phyloP scores from a whole-genome alignment of 257 asterid species.

The Misopates orontium region DNA sequence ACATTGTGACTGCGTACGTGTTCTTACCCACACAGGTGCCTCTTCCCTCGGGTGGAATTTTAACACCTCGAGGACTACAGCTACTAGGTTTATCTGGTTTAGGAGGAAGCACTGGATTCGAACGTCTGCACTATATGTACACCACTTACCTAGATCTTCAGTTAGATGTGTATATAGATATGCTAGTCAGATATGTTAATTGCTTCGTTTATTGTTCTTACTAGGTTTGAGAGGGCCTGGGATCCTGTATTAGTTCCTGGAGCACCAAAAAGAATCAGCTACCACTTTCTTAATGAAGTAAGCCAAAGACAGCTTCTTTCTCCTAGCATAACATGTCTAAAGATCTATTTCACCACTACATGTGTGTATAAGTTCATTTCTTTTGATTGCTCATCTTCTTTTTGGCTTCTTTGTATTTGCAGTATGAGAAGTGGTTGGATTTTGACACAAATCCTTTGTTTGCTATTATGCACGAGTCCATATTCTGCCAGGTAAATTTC shows the following conservation, averaged over 20 bases:
- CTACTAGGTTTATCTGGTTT: slow-evolving; percentile 79
- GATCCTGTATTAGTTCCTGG: slow-evolving; percentile 88
- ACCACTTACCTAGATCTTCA: slow-evolving; percentile 20
- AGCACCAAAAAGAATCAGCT: slow-evolving; percentile 74
- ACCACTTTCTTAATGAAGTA: slow-evolving; percentile 78
- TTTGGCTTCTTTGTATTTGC: slow-evolving; percentile 43
- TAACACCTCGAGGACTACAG: slow-evolving; percentile 90
- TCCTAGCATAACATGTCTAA: slow-evolving; percentile 1
- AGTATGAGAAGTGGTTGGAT: slow-evolving; percentile 84
- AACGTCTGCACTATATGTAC: slow-evolving; percentile 89
- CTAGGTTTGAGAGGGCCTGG: slow-evolving; percentile 90
- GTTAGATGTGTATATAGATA: neutral
- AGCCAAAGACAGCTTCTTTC: slow-evolving; percentile 22
- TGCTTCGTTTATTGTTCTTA: slow-evolving; percentile 18
- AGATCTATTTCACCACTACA: neutral
- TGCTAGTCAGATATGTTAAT: neutral
- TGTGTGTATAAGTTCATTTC: neutral
- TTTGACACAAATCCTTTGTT: slow-evolving; percentile 82
- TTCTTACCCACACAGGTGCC: slow-evolving; percentile 48
- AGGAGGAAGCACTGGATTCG: slow-evolving; percentile 92
- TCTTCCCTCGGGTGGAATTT: slow-evolving; percentile 89
- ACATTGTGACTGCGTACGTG: slow-evolving; percentile 17
- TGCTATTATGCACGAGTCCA: slow-evolving; percentile 87
- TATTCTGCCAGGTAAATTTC: slow-evolving; percentile 80
- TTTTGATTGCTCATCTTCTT: slow-evolving; percentile 14